Evolutionary conservation across 2,329 filamentous ascomycete genomes (phyloP), one percentile per base, ranked within the genome.

Genomic region (Epichloe gansuensis): DNA sequence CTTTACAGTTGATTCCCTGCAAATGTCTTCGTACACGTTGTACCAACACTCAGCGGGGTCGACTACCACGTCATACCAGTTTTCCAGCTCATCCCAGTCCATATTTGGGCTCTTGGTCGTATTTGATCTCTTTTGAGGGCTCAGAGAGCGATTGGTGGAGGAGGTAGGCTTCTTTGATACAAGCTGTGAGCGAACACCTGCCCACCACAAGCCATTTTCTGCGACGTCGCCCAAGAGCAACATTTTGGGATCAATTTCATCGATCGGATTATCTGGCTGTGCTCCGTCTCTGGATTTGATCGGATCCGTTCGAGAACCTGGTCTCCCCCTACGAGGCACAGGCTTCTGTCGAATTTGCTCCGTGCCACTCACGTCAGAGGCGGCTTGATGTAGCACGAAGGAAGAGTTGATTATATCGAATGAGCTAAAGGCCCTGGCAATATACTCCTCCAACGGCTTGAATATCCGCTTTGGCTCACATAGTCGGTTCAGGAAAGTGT

Each of bases 151-250:
- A 43, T 36, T 36, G 4, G 38, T 21, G 13, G 50, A 42, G 1
- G 42, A 36, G 4, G 25, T 17, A 6, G 48, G 39, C 36, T 41
- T 52, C 15, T 42, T 47, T 1, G 53, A n/a, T 15, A 39, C 5
- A 11, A 50, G 44, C 11, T 52, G 53, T 13, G 41, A 38, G 34
- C 44, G 53, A 6, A 75, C 75, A 2, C 84, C 85, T 46, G 84
- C 82, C 86, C 87, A 91, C 87, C 86, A 91, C 7, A 78, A 79
- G 2, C 85, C 87, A 61, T 93, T 93, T 63, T 93, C 87, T 1
- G 83, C 85, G 57, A 90, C 75, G 60, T 90, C 80, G 2, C 86
- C 87, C 2, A 90, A 66, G 6, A 89, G 71, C 21, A 91, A 70
- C 5, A 85, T 77, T 61, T 89, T 93, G 1, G 84, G 79, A 63